These are phyloP conservation scores for Moniliella sp. DNA, from an alignment of 1,284 basidiomycete species.

Conservation along the genomic window DNA sequence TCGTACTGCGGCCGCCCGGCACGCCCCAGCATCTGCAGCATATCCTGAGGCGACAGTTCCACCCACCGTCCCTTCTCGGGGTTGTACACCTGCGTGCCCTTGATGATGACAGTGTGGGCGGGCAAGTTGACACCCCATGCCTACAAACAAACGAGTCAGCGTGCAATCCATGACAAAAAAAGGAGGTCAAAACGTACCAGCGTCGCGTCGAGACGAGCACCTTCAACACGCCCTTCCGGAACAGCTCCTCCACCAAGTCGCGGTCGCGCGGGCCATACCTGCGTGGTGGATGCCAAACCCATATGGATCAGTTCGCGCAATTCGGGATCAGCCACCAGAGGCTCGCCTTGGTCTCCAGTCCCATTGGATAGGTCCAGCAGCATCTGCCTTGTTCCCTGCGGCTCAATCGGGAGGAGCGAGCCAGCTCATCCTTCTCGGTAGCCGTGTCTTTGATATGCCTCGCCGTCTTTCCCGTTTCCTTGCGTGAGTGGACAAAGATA, in stretches of 20 bases:
- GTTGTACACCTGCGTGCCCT: conserved; percentile 96
- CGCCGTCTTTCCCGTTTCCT: conserved; percentile 93
- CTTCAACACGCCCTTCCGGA: conserved; percentile 74
- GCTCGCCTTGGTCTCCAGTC: no score
- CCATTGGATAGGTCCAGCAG: no score
- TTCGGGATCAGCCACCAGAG: no score
- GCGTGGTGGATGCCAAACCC: conserved; percentile 96
- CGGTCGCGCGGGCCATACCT: conserved; percentile 89
- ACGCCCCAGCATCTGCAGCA: conserved; percentile 92
- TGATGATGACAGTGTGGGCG: conserved; percentile 94
- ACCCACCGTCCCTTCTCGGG: conserved; percentile 95
- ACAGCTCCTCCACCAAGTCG: conserved; percentile 77
- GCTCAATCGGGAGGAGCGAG: conserved; percentile 69
- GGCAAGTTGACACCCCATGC: conserved; percentile 99
- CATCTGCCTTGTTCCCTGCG: no score
- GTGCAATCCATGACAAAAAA: background rate
- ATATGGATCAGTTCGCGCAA: conserved; percentile 71
- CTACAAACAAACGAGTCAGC: conserved; percentile 1
- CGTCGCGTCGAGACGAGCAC: conserved; percentile 93
- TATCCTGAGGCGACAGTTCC: conserved; percentile 84
- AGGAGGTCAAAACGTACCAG: conserved; percentile 35
- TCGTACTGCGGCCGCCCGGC: conserved; percentile 95
- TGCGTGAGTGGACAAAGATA: conserved; percentile 92
- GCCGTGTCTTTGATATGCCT: conserved; percentile 85
- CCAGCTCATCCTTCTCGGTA: conserved; percentile 84